phyloP scores from a whole-genome alignment of 768 basidiomycete species.

The Rhodotorula babjevae region DNA sequence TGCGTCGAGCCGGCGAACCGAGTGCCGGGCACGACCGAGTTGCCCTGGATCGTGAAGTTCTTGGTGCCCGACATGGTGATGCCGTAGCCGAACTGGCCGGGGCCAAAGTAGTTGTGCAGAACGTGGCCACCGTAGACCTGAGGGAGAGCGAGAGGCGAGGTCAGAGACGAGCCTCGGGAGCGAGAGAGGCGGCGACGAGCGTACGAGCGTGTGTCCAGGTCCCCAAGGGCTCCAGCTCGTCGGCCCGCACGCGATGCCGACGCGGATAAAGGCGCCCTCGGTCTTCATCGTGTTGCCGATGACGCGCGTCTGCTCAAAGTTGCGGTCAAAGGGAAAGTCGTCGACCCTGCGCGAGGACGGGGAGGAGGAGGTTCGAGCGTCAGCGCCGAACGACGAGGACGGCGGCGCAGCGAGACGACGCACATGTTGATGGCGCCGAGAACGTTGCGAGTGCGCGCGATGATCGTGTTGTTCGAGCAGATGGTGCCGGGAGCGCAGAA shows the following conservation, averaged over 20 bases:
- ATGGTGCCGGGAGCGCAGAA: constrained; percentile 51
- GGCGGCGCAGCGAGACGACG: neutral
- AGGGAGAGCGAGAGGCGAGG: neutral
- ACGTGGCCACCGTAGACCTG: constrained; percentile 48
- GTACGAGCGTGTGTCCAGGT: constrained; percentile 7
- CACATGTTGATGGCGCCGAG: constrained; percentile 49
- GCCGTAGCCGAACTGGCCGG: constrained; percentile 50
- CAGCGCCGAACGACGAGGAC: neutral
- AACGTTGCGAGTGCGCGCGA: constrained; percentile 44
- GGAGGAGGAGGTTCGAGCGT: no score
- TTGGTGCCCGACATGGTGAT: constrained; percentile 49
- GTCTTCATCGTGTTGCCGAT: constrained; percentile 48
- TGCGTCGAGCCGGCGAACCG: constrained; percentile 38
- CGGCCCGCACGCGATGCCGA: constrained; percentile 49
- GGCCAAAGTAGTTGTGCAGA: constrained; percentile 47
- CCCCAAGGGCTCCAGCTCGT: constrained; percentile 46
- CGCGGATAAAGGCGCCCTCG: constrained; percentile 48
- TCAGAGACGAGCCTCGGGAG: neutral
- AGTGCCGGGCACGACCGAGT: constrained; percentile 37
- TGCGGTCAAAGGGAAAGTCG: constrained; percentile 48
- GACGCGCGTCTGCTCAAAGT: constrained; percentile 48
- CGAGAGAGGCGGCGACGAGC: neutral
- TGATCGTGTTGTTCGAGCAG: constrained; percentile 48
- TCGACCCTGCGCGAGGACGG: constrained; percentile 46
- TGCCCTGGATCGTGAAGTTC: constrained; percentile 48